A percentile compares a stretch with the other conserved stretches of the same genome.
Conservation (phyloP, 495 filamentous ascomycete genomes). For the Letharia columbiana region DNA sequence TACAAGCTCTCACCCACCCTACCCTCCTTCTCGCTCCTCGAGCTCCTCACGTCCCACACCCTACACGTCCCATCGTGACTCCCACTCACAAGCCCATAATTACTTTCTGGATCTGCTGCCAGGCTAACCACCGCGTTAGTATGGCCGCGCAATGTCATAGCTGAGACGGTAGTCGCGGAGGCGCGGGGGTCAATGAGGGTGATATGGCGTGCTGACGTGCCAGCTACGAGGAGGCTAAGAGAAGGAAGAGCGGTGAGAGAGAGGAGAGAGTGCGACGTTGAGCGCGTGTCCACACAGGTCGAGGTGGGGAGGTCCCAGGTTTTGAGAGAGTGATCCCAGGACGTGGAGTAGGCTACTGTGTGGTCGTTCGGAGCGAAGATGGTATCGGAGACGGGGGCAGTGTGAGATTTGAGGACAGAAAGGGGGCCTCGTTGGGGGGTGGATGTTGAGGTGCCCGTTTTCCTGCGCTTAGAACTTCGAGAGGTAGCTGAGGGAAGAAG, state of each 20-base stretch:
- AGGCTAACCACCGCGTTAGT: constrained; percentile 71
- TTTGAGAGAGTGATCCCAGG: constrained; percentile 78
- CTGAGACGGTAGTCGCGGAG: constrained; percentile 59
- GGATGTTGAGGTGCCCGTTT: constrained; percentile 51
- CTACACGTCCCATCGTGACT: constrained; percentile 84
- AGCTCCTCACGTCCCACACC: constrained; percentile 83
- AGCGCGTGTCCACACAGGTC: constrained; percentile 63
- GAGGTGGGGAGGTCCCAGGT: constrained; percentile 86
- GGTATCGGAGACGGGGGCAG: constrained; percentile 58
- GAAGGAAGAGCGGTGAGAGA: constrained; percentile 61
- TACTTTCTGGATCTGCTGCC: constrained; percentile 59
- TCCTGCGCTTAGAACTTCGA: constrained; percentile 65
- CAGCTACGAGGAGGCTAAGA: constrained; percentile 68
- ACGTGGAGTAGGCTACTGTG: constrained; percentile 81
- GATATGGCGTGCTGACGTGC: constrained; percentile 78
- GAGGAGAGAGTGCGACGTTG: constrained; percentile 71
- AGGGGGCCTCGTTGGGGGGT: constrained; percentile 74
- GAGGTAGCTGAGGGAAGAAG: constrained; percentile 54
- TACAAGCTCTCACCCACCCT: constrained; percentile 73
- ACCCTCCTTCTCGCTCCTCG: constrained; percentile 55
- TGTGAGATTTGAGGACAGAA: constrained; percentile 60
- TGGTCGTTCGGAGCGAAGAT: constrained; percentile 77
- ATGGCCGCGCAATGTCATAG: constrained; percentile 85
- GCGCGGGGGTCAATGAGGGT: constrained; percentile 82
- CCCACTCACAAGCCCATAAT: constrained; percentile 72